phyloP scores from a whole-genome alignment of 306 rosid species.

The Corylus heterophylla region DNA sequence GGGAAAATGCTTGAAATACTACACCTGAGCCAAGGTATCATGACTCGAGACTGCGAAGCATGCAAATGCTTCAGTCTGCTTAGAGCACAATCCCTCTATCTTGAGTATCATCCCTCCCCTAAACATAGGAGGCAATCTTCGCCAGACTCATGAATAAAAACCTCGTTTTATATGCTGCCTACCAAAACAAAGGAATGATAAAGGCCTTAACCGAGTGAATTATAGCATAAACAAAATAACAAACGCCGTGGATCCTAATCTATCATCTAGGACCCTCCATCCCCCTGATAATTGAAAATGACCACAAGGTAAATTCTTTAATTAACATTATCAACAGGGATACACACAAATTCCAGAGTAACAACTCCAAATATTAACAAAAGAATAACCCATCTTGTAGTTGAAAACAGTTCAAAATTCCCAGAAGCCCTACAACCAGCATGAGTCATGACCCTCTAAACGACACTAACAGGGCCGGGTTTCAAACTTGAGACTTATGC shows the following conservation, averaged over 20 bases:
- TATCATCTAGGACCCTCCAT: background rate
- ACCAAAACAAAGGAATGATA: background rate
- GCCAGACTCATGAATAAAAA: too few species aligned
- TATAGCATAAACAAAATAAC: background rate
- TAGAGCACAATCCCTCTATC: too few species aligned
- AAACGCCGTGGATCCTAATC: background rate
- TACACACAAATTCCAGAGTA: background rate
- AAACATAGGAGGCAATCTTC: too few species aligned
- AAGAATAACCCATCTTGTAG: background rate
- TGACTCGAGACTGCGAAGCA: too few species aligned
- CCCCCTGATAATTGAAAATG: background rate
- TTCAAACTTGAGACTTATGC: constrained; percentile 82
- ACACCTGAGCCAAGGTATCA: too few species aligned
- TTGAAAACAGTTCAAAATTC: background rate
- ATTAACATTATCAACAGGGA: background rate
- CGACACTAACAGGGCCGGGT: constrained; percentile 55
- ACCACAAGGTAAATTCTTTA: background rate
- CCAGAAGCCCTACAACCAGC: background rate
- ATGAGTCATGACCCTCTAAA: background rate
- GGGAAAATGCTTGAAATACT: too few species aligned
- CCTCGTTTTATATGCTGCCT: background rate
- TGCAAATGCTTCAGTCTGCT: too few species aligned
- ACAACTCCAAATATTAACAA: background rate
- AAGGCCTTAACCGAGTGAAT: background rate
- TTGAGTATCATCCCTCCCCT: too few species aligned